These are phyloP conservation scores for Cladosporium sp. DNA, from an alignment of 2,329 filamentous ascomycete genomes.

Conservation along the genomic window DNA sequence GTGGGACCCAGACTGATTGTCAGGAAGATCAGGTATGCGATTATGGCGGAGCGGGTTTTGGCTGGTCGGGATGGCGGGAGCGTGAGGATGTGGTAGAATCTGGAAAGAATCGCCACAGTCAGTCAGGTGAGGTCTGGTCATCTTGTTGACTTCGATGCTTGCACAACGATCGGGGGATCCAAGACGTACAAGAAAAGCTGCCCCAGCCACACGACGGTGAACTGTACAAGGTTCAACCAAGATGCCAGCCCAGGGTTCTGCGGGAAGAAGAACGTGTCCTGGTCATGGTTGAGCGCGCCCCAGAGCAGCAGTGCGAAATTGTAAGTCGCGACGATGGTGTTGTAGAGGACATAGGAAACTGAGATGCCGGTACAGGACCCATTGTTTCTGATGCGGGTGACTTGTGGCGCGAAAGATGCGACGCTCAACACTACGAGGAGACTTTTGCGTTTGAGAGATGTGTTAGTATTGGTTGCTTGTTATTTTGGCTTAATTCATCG, in stretches of 20 bases:
- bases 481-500: no score
- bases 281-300: not conserved
- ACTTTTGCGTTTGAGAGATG: not conserved
- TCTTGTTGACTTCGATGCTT: no score
- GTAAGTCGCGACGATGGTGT: not conserved
- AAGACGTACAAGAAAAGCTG: no score
- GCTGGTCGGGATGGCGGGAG: not conserved
- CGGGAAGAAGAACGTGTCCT: not conserved
- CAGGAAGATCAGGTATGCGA: not conserved
- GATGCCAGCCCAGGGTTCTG: not conserved
- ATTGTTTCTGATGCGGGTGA: not conserved
- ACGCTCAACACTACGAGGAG: not conserved
- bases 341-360: not conserved
- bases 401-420: conserved; percentile 5
- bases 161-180: no score
- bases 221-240: not conserved
- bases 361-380: not conserved
- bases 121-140: not conserved
- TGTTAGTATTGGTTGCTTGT: no score
- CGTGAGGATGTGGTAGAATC: not conserved
- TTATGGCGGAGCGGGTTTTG: not conserved
- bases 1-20: not conserved
- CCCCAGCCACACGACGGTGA: not conserved
- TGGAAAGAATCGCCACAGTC: not conserved
- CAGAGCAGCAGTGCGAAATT: no score